These are phyloP conservation scores for Salix viminalis DNA, from an alignment of 345 rosid genomes.

Conservation along the genomic window DNA sequence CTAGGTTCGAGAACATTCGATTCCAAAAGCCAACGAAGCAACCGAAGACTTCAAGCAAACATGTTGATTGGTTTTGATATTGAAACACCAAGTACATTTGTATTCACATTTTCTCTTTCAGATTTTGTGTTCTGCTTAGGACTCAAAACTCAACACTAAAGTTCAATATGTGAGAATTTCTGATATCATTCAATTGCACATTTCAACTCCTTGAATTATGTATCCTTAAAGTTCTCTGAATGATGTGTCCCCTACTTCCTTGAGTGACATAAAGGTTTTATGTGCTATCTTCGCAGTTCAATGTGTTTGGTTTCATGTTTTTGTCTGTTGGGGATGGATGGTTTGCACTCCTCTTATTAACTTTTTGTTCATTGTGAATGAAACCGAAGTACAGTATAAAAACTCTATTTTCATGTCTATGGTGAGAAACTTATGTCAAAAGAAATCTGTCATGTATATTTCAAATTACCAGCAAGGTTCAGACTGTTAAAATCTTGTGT, in stretches of 20 bases:
- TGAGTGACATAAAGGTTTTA: too few relatives aligned
- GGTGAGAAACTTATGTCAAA: neutral
- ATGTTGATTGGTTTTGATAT: conserved; percentile 68
- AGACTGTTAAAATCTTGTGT: too few relatives aligned
- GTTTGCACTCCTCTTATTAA: neutral
- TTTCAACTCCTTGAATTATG: neutral
- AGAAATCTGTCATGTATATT: too few relatives aligned
- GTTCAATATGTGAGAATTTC: neutral
- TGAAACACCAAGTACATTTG: neutral
- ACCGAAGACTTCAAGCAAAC: conserved; percentile 56
- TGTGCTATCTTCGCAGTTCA: neutral
- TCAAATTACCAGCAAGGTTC: too few relatives aligned
- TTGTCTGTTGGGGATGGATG: neutral
- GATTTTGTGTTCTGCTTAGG: neutral
- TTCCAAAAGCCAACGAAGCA: conserved; percentile 52
- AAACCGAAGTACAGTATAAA: neutral
- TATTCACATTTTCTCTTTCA: neutral
- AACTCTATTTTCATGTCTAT: neutral
- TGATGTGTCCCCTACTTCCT: too few relatives aligned
- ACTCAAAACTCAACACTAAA: neutral
- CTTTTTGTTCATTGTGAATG: too few relatives aligned
- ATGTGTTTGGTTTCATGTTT: neutral
- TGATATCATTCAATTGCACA: neutral
- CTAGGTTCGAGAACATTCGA: too few relatives aligned
- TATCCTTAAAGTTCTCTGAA: too few relatives aligned